Evolutionary conservation across 495 filamentous ascomycete genomes (phyloP).

Genomic region (Trichoderma erinaceum): DNA sequence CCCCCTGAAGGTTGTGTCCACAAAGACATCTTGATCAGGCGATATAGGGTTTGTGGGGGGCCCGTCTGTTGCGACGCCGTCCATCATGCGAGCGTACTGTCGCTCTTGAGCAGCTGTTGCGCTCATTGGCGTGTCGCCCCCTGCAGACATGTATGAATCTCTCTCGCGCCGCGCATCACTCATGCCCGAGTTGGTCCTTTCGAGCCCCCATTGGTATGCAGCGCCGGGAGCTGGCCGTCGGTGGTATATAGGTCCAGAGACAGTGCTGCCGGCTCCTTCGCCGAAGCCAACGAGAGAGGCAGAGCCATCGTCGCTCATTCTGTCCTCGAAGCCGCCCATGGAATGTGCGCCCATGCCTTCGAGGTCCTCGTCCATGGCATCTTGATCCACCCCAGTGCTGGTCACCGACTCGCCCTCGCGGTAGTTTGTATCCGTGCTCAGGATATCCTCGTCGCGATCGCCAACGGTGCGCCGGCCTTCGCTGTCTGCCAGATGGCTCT

Average conservation of each 20-base stretch:
- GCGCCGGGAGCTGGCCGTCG: slow-evolving; percentile 35
- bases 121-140: slow-evolving; percentile 36
- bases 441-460: slow-evolving; percentile 40
- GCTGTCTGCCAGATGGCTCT: slow-evolving; percentile 60
- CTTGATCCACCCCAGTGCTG: slow-evolving; percentile 28
- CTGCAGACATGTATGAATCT: slow-evolving; percentile 23
- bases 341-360: slow-evolving; percentile 36
- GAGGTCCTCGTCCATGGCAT: slow-evolving; percentile 38
- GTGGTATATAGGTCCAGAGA: slow-evolving; percentile 64
- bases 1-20: slow-evolving; percentile 39
- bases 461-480: slow-evolving; percentile 62
- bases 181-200: slow-evolving; percentile 39
- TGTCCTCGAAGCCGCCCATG: slow-evolving; percentile 59
- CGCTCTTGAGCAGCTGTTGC: slow-evolving; percentile 36
- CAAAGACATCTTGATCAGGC: slow-evolving; percentile 33
- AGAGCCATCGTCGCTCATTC: slow-evolving; percentile 67
- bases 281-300: slow-evolving; percentile 79
- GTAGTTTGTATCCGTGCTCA: slow-evolving; percentile 43
- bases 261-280: slow-evolving; percentile 75
- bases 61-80: slow-evolving; percentile 39
- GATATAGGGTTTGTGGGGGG: slow-evolving; percentile 19
- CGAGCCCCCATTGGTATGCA: slow-evolving; percentile 29
- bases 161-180: slow-evolving; percentile 30
- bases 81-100: slow-evolving; percentile 38
- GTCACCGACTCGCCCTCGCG: slow-evolving; percentile 27